Evolutionary conservation across 2,329 filamentous ascomycete genomes (phyloP), one percentile per base, ranked within the genome.

Genomic region (Furcasterigmium furcatum): DNA sequence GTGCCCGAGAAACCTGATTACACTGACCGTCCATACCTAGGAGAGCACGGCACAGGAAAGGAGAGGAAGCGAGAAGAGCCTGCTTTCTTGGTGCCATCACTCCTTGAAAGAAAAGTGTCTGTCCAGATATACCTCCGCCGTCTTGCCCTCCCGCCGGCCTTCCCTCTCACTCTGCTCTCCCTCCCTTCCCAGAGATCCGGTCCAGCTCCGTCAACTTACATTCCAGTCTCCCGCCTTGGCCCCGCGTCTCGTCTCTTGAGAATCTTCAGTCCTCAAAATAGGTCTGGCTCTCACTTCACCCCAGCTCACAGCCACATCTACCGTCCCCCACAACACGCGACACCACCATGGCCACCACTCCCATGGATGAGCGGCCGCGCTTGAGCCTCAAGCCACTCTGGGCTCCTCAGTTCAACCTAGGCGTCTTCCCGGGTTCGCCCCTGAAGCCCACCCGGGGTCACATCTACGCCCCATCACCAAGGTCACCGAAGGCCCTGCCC

Each of bases 311-410:
- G 14, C 29, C 29, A 25, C 38, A 36, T 44, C 40, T n/a, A n/a
- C n/a, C n/a, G n/a, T n/a, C n/a, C n/a, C n/a, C n/a, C n/a, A n/a
- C n/a, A n/a, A 24, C 43, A 22, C 24, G 21, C 41, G 41, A 16
- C 27, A 39, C 20, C 19, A 41, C n/a, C 21, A 52, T 52, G 51
- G 47, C 49, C 21, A 47, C 51, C 25, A 36, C 34, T 5, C 49
- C 47, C 4, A 32, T 53, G 40, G 47, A 52, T 14, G 42, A 38
- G 9, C 46, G 41, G 14, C 40, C 42, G 27, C 49, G 47, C 32
- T 45, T 47, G 12, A 47, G 36, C 39, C 45, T 53, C 41, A 58
- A 64, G 47, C 65, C 66, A 4, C 46, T 68, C 45, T 66, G 63
- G 62, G 62, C 62, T 18, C 54, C 54, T 42, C 58, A 59, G 32